Evolutionary conservation across 1,139 yeast genomes (phyloP), one percentile per base, ranked within the genome.

Genomic region (Suhomyces bokatorum): DNA sequence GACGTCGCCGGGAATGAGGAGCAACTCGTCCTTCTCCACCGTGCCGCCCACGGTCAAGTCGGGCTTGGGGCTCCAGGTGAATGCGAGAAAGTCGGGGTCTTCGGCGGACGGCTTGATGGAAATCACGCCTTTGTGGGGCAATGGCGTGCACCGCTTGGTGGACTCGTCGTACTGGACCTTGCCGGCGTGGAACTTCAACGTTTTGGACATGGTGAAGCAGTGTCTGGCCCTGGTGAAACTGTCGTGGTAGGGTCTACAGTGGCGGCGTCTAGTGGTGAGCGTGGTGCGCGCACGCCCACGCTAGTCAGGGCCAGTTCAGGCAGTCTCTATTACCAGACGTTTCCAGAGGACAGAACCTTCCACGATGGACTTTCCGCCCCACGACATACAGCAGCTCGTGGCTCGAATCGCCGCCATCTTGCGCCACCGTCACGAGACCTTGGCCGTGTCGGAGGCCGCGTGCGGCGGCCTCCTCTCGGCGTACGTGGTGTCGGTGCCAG

Each of bases 1-100:
- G 35, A 91, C 95, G 60, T 93, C 98, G 2, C 97, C 98, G 0
- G 97, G 97, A 55, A 93, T 85, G 43, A 93, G 79, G 54, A 90
- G 77, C 53, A 90, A 73, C 56, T 87, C 95, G 45, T 85, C 87
- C 35, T 75, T 72, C 44, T 78, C 83, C 15, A 76, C 62, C 15
- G 68, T 69, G 15, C 68, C 63, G 13, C 55, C 52, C 15, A 48
- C 51, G 9, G 65, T 54, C 39, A 61, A 55, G 39, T 57, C 57
- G 30, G 61, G 51, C 48, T 72, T 73, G 35, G 78, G 75, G 26
- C 67, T 47, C 79, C 79, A 74, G 30, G 59, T 58, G 53, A 74
- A 73, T 50, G 71, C 75, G 49, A 58, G 70, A 55, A 74, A 73
- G 39, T 56, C 60, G n/a, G 69, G 72, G 35, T 85, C 91, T 39